These are phyloP conservation scores for Penicillium sp. DNA, from an alignment of 2,329 filamentous ascomycete species.

Conservation along the genomic window DNA sequence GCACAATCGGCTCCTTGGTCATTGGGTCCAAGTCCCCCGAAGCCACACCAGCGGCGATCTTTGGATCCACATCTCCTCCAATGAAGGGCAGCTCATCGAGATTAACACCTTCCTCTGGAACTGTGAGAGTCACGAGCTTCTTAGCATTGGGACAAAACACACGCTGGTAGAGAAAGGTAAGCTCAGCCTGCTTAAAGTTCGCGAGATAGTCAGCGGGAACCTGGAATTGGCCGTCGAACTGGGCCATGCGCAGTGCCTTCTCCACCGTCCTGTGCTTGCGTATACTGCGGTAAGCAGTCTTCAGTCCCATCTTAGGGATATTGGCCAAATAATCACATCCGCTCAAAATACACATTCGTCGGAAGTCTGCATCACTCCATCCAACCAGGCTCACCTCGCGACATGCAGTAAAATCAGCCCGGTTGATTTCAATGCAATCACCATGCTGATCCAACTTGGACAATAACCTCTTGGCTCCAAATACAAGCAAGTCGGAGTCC, in stretches of 20 bases:
- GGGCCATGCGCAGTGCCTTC: conserved; percentile 71
- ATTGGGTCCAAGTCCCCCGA: conserved; percentile 81
- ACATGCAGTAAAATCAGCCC: conserved; percentile 80
- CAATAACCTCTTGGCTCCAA: conserved; percentile 81
- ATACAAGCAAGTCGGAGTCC: conserved; percentile 92
- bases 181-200: conserved; percentile 77
- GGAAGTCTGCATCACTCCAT: conserved; percentile 87
- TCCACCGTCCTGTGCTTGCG: conserved; percentile 87
- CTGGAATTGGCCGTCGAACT: conserved; percentile 80
- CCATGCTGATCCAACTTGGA: conserved; percentile 95
- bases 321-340: conserved; percentile 93
- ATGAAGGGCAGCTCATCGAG: conserved; percentile 74
- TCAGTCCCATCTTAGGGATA: conserved; percentile 79
- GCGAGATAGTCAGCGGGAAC: conserved; percentile 77
- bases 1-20: conserved; percentile 62
- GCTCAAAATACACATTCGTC: conserved; percentile 91
- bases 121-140: conserved; percentile 69
- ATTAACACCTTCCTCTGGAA: conserved; percentile 58
- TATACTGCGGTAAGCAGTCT: conserved; percentile 86
- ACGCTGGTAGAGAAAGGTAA: conserved; percentile 90
- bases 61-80: conserved; percentile 64
- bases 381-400: conserved; percentile 83
- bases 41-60: conserved; percentile 69
- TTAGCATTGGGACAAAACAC: conserved; percentile 76
- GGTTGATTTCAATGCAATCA: conserved; percentile 85